phyloP scores from a whole-genome alignment of 129 eudicot genomes.

The Tanacetum coccineum region DNA sequence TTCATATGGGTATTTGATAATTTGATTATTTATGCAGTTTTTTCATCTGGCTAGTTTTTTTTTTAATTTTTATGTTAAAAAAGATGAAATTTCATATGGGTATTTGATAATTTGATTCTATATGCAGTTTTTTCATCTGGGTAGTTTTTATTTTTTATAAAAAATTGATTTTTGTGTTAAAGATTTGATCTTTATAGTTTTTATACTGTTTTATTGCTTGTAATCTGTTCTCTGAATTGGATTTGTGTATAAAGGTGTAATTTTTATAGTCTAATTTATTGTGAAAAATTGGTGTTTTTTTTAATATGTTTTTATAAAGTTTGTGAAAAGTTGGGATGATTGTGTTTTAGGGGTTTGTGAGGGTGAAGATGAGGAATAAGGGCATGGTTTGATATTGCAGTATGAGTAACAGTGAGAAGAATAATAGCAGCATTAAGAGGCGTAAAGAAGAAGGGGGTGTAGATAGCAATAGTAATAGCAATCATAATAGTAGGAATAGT shows the following conservation, averaged over 20 bases:
- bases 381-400: slow-evolving; percentile 53
- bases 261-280: slow-evolving; percentile 7
- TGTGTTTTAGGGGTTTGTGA: slow-evolving; percentile 27
- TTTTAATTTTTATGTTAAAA: background rate
- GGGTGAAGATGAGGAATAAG: slow-evolving; percentile 50
- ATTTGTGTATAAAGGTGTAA: slow-evolving; percentile 15
- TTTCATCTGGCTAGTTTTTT: slow-evolving; percentile 21
- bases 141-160: background rate
- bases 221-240: slow-evolving; percentile 7
- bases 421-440: slow-evolving; percentile 23
- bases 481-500: slow-evolving; percentile 20
- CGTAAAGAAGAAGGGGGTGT: slow-evolving; percentile 37
- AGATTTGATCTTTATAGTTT: slow-evolving; percentile 12
- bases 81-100: slow-evolving; percentile 25
- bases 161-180: slow-evolving; percentile 24
- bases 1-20: slow-evolving; percentile 24
- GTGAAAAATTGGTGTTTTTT: background rate
- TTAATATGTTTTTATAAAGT: background rate
- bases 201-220: slow-evolving; percentile 35
- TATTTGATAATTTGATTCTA: slow-evolving; percentile 22
- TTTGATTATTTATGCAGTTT: slow-evolving; percentile 20
- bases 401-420: slow-evolving; percentile 75
- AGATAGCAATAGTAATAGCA: slow-evolving; percentile 13
- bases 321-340: slow-evolving; percentile 9
- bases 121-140: slow-evolving; percentile 19